These are phyloP conservation scores for Serpula lacrymans DNA, from an alignment of 768 basidiomycete species.

Conservation along the genomic window DNA sequence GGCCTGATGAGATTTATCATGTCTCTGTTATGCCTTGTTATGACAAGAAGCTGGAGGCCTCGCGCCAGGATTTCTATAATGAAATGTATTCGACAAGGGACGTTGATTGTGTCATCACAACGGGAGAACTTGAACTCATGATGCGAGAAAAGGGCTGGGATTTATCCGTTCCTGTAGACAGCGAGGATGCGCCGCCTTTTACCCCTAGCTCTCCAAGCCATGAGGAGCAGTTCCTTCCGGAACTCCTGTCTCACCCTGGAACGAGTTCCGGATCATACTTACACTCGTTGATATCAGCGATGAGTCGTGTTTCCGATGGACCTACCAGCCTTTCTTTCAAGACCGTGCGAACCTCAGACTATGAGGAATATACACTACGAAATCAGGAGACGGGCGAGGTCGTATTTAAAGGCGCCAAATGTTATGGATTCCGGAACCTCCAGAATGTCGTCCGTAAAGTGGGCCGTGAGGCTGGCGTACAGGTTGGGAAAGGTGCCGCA, in stretches of 20 bases:
- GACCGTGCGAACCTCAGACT: slow-evolving; percentile 68
- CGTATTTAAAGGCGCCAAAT: slow-evolving; percentile 90
- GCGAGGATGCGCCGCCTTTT: slow-evolving; percentile 36
- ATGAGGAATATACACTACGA: slow-evolving; percentile 68
- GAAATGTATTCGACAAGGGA: slow-evolving; percentile 81
- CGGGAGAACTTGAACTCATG: slow-evolving; percentile 86
- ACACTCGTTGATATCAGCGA: slow-evolving; percentile 65
- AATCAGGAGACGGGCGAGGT: slow-evolving; percentile 46
- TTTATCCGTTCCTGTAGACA: slow-evolving; percentile 52
- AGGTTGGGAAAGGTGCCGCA: slow-evolving; percentile 68
- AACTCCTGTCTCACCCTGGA: slow-evolving; percentile 74
- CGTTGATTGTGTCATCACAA: slow-evolving; percentile 96
- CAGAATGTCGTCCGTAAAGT: slow-evolving; percentile 96
- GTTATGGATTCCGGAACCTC: slow-evolving; percentile 96
- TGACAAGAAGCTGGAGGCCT: slow-evolving; percentile 99
- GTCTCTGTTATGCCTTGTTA: slow-evolving; percentile 99
- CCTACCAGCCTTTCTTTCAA: slow-evolving; percentile 52
- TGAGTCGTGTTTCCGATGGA: slow-evolving; percentile 39
- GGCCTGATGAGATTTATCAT: slow-evolving; percentile 89
- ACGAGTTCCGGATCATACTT: slow-evolving; percentile 93
- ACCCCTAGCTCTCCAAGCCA: slow-evolving; percentile 8
- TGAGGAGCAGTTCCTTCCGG: slow-evolving; percentile 47
- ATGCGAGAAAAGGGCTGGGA: slow-evolving; percentile 84
- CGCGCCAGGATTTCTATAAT: slow-evolving; percentile 88
- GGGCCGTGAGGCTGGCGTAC: slow-evolving; percentile 77